Percentiles rank a stretch among this genome's conserved stretches.
These are phyloP conservation scores for Ustilago hordei DNA, from an alignment of 1,284 basidiomycete species.

Conservation along the genomic window DNA sequence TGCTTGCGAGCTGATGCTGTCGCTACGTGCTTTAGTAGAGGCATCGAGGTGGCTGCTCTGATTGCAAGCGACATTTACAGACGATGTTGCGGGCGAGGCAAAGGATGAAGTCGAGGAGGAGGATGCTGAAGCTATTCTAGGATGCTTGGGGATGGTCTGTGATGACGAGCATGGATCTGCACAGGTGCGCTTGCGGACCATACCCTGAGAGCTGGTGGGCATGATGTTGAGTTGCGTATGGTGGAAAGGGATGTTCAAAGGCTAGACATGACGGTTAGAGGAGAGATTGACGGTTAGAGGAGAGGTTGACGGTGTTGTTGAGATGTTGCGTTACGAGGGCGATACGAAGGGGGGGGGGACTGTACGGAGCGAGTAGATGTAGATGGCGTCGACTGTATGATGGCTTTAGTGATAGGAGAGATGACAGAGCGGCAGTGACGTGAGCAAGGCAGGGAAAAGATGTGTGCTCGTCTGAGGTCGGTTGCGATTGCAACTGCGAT, in stretches of 20 bases:
- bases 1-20: slow-evolving; percentile 6
- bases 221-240: neutral
- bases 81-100: neutral
- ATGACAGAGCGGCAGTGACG: neutral
- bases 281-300: too few relatives aligned
- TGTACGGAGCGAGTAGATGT: neutral
- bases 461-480: neutral
- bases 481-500: neutral
- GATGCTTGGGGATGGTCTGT: slow-evolving; percentile 7
- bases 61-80: neutral
- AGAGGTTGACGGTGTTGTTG: neutral
- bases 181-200: slow-evolving; percentile 25
- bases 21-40: neutral
- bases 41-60: neutral
- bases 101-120: neutral
- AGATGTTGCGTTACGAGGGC: neutral
- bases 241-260: neutral
- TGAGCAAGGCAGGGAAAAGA: neutral
- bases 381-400: neutral
- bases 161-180: slow-evolving; percentile 16
- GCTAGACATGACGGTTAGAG: slow-evolving; percentile 12
- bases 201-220: slow-evolving; percentile 6
- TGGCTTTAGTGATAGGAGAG: neutral
- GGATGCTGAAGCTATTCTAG: slow-evolving; percentile 8
- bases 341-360: neutral